Evolutionary conservation across 257 asterid genomes (phyloP).

Genomic region (Pogostemon cablin): DNA sequence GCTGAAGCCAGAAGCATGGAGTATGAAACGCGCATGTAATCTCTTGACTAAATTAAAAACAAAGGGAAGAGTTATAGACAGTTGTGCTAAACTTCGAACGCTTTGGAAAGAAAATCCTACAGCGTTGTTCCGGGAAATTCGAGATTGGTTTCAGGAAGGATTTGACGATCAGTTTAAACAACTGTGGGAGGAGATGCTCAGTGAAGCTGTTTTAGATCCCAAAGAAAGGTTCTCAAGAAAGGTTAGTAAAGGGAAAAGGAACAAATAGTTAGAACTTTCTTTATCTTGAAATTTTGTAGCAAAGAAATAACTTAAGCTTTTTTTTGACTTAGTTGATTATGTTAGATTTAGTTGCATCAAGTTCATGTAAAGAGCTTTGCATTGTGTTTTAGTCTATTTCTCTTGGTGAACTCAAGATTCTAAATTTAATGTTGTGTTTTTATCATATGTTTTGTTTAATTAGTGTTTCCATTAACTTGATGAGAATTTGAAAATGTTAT

Average conservation of each 20-base stretch:
- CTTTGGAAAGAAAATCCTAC: conserved; percentile 58
- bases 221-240: conserved; percentile 41
- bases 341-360: too few relatives aligned
- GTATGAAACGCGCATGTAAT: conserved; percentile 69
- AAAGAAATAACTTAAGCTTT: neutral
- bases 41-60: conserved; percentile 52
- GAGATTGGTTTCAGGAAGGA: conserved; percentile 76
- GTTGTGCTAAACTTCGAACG: conserved; percentile 48
- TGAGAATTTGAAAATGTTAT: too few relatives aligned
- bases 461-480: too few relatives aligned
- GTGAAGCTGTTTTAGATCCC: conserved; percentile 43
- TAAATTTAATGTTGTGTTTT: too few relatives aligned
- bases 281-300: neutral
- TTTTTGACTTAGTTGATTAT: too few relatives aligned
- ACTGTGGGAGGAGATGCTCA: conserved; percentile 61
- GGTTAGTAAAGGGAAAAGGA: conserved; percentile 41
- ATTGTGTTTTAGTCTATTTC: too few relatives aligned
- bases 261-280: conserved; percentile 5
- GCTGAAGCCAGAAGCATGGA: conserved; percentile 73
- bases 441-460: too few relatives aligned
- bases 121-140: conserved; percentile 56
- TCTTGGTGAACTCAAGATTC: too few relatives aligned
- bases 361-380: too few relatives aligned
- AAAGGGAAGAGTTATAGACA: conserved; percentile 52
- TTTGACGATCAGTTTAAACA: conserved; percentile 44